Conservation (phyloP, 2,329 filamentous ascomycete genomes). For the Beauveria caledonica region DNA sequence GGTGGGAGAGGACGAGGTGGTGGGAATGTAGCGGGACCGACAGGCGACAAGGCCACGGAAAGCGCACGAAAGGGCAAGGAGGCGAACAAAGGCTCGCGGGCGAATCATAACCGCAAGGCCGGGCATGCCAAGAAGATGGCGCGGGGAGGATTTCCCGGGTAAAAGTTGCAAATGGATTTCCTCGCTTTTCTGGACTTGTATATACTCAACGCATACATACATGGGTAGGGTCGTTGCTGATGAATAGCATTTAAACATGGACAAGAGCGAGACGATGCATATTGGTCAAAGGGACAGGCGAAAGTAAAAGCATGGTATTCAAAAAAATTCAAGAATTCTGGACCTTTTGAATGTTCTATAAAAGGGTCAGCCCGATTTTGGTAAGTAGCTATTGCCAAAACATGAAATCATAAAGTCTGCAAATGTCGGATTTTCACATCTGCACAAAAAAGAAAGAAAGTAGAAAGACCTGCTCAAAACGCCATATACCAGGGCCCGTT, state of each 20-base stretch:
- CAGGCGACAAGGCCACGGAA: slow-evolving; percentile 64
- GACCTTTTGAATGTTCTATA: background rate
- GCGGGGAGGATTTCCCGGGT: slow-evolving; percentile 32
- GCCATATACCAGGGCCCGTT: background rate
- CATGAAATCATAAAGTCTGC: background rate
- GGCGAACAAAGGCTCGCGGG: slow-evolving; percentile 69
- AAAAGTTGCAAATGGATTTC: background rate
- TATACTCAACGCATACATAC: background rate
- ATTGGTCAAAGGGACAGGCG: background rate
- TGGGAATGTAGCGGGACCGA: slow-evolving; percentile 55
- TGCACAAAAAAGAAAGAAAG: background rate
- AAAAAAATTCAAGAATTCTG: background rate
- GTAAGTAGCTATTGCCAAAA: background rate
- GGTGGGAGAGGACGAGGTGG: slow-evolving; percentile 44
- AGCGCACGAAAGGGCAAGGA: slow-evolving; percentile 68
- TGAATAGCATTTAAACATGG: background rate
- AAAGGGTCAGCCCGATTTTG: background rate
- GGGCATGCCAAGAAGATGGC: slow-evolving; percentile 58
- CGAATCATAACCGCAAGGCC: slow-evolving; percentile 81
- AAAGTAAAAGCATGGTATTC: background rate
- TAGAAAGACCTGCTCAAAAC: background rate
- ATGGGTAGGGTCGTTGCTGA: background rate
- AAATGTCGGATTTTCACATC: background rate
- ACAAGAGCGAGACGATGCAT: background rate
- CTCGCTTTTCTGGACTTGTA: background rate